phyloP scores from a whole-genome alignment of 192 early-diverging fungal species.

The Geranomyces michiganensis region DNA sequence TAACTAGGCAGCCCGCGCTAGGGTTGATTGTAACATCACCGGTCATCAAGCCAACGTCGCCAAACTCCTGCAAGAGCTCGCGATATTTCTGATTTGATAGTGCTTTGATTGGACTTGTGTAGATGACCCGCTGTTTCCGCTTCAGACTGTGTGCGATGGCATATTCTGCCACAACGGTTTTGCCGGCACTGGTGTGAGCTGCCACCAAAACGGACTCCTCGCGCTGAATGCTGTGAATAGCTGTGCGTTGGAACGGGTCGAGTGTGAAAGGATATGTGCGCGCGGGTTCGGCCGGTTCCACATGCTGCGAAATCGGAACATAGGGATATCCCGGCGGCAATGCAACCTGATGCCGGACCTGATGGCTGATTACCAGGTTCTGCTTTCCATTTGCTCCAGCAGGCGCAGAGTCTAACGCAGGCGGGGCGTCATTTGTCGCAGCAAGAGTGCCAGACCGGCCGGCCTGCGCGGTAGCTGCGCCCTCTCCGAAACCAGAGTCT shows the following conservation, averaged over 20 bases:
- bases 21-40: conserved; percentile 98
- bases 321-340: conserved; percentile 86
- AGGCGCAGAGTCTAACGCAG: conserved; percentile 19
- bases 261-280: conserved; percentile 88
- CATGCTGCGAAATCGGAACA: conserved; percentile 83
- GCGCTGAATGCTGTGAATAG: conserved; percentile 87
- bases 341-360: conserved; percentile 94
- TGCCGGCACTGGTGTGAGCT: conserved; percentile 96
- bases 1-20: conserved; percentile 88
- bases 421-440: background rate
- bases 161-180: conserved; percentile 99
- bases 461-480: background rate
- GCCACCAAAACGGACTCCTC: conserved; percentile 93
- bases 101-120: conserved; percentile 97
- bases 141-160: conserved; percentile 89
- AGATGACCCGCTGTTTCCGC: conserved; percentile 93
- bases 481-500: background rate
- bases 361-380: conserved; percentile 22
- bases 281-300: conserved; percentile 75
- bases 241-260: conserved; percentile 93
- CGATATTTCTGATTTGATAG: conserved; percentile 98
- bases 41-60: conserved; percentile 98
- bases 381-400: conserved; percentile 12
- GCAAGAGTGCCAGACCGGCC: background rate
- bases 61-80: conserved; percentile 93